Evolutionary conservation across 1,284 basidiomycete genomes (phyloP).

Genomic region (Quambalaria eucalypti): DNA sequence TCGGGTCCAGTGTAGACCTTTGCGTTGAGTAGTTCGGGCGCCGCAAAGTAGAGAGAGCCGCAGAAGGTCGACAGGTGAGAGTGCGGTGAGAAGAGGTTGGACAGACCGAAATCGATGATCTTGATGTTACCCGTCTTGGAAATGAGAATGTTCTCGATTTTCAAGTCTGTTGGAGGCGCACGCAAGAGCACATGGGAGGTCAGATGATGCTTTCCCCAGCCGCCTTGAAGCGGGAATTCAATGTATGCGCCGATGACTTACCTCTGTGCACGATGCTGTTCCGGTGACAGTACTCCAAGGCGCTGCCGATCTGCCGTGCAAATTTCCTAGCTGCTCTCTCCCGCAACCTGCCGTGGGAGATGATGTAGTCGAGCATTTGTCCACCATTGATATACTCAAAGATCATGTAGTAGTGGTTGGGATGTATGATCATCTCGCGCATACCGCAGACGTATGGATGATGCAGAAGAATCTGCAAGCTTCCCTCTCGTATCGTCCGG

Average conservation of each 20-base stretch:
- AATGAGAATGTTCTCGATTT: slow-evolving; percentile 99
- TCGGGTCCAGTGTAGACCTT: slow-evolving; percentile 94
- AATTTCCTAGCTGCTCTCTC: slow-evolving; percentile 94
- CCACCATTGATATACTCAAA: slow-evolving; percentile 98
- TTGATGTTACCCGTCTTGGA: slow-evolving; percentile 98
- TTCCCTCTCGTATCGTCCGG: slow-evolving; percentile 87
- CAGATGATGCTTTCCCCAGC: not conserved
- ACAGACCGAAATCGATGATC: slow-evolving; percentile 97
- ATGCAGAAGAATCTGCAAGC: slow-evolving; percentile 81
- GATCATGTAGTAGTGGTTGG: slow-evolving; percentile 91
- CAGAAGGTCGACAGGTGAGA: slow-evolving; percentile 86
- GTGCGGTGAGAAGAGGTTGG: slow-evolving; percentile 84
- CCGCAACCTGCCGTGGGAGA: slow-evolving; percentile 87
- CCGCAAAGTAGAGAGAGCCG: slow-evolving; percentile 94
- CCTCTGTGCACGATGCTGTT: slow-evolving; percentile 91
- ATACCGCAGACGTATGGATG: slow-evolving; percentile 99
- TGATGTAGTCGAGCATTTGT: slow-evolving; percentile 99
- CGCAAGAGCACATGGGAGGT: not conserved
- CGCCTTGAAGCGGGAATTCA: not conserved
- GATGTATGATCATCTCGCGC: slow-evolving; percentile 69
- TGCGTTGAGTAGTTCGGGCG: slow-evolving; percentile 90
- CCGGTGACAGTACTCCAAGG: slow-evolving; percentile 90
- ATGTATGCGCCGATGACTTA: slow-evolving; percentile 14
- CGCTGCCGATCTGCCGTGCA: slow-evolving; percentile 88
- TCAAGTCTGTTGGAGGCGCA: slow-evolving; percentile 59